phyloP scores from a whole-genome alignment of 2,329 filamentous ascomycete genomes.

The Epichloe uncinata region DNA sequence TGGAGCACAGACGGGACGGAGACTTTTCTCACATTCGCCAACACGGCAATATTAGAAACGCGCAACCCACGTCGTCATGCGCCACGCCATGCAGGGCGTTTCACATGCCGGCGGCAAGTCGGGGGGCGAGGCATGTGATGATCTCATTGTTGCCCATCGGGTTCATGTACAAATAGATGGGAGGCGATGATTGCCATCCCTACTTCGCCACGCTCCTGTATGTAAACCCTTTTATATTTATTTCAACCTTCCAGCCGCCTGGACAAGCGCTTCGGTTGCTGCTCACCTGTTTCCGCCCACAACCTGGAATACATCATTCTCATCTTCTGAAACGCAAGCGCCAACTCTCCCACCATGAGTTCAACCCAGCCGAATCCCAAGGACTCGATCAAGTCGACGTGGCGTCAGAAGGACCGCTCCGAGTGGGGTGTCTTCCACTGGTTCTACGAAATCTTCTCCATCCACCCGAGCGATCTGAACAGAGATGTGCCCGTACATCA shows the following conservation, averaged over 20 bases:
- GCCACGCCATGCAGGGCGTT: neutral
- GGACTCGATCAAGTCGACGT: conserved; percentile 7
- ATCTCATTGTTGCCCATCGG: neutral
- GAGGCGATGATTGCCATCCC: neutral
- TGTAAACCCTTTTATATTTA: no score
- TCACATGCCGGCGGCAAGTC: neutral
- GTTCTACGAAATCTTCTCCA: conserved; percentile 4
- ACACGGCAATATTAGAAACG: neutral
- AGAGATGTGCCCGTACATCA: conserved; percentile 3
- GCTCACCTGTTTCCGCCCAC: no score
- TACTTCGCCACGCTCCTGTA: no score
- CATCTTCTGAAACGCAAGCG: no score
- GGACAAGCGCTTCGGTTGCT: no score
- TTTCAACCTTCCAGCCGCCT: no score
- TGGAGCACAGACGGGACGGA: neutral
- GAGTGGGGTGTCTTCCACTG: conserved; percentile 6
- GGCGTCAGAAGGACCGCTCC: conserved; percentile 4
- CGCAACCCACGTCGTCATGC: neutral
- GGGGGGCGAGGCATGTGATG: neutral
- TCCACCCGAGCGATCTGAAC: conserved; percentile 3
- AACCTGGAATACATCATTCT: no score
- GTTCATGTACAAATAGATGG: neutral
- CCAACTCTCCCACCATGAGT: neutral
- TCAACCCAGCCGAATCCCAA: neutral
- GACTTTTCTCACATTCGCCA: neutral